Evolutionary conservation across 768 basidiomycete species (phyloP).

Genomic region (Trametes sanguinea): DNA sequence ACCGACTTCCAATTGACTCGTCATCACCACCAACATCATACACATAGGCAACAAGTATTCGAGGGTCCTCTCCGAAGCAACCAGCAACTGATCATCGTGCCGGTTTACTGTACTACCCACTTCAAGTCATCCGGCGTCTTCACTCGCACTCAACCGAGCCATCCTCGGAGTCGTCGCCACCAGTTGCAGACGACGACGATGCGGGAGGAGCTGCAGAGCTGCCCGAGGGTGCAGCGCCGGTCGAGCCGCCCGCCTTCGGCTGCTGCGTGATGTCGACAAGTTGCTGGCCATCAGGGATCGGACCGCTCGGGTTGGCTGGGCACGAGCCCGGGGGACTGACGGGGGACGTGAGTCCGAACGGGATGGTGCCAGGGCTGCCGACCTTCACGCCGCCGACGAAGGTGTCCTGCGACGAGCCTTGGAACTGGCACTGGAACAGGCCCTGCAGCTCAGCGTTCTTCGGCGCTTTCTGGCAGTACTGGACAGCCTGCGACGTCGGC

Average conservation of each 20-base stretch:
- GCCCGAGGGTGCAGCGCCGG: not conserved
- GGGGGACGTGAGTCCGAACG: slow-evolving; percentile 44
- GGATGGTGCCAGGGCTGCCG: slow-evolving; percentile 53
- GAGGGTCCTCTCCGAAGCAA: not conserved
- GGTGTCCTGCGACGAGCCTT: slow-evolving; percentile 42
- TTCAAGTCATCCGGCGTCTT: not conserved
- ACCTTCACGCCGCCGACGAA: slow-evolving; percentile 48
- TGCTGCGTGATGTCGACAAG: slow-evolving; percentile 25
- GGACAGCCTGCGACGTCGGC: slow-evolving; percentile 36
- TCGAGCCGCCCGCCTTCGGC: not conserved
- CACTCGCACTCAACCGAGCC: slow-evolving; percentile 3
- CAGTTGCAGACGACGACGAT: not conserved
- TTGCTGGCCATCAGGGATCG: slow-evolving; percentile 52
- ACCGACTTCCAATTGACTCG: slow-evolving; percentile 1
- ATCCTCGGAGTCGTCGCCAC: not conserved
- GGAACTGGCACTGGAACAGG: slow-evolving; percentile 60
- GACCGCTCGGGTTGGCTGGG: slow-evolving; percentile 48
- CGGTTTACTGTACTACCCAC: not conserved
- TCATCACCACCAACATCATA: not conserved
- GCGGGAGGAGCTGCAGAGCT: not conserved
- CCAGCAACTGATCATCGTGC: not conserved
- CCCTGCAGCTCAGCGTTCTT: slow-evolving; percentile 57
- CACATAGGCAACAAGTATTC: not conserved
- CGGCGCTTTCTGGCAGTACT: slow-evolving; percentile 51
- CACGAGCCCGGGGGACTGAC: slow-evolving; percentile 54